Evolutionary conservation across 768 basidiomycete genomes (phyloP).

Genomic region (Collybiopsis luxurians): DNA sequence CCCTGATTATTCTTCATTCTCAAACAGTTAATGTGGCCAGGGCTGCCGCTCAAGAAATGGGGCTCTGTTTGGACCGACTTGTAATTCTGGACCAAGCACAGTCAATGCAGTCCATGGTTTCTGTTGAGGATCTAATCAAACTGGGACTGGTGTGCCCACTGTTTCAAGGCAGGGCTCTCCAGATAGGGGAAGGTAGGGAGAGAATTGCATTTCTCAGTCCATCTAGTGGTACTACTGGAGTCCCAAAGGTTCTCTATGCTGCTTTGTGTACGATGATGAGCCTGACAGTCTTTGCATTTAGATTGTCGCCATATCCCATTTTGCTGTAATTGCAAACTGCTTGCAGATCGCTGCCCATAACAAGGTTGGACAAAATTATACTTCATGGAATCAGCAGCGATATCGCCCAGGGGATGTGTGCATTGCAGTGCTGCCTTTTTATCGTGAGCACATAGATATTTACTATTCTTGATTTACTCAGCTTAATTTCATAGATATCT

Average conservation of each 20-base stretch:
- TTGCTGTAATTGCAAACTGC: conserved; percentile 59
- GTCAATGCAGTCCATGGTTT: neutral
- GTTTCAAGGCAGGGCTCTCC: neutral
- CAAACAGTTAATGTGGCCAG: conserved; percentile 38
- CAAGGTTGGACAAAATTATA: conserved; percentile 43
- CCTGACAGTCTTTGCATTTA: conserved; percentile 26
- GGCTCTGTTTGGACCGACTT: conserved; percentile 42
- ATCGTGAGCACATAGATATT: conserved; percentile 59
- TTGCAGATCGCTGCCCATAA: conserved; percentile 58
- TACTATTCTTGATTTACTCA: too few species aligned
- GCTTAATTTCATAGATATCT: conserved; percentile 47
- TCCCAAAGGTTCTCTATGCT: conserved; percentile 23
- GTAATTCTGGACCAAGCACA: conserved; percentile 28
- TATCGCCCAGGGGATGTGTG: conserved; percentile 61
- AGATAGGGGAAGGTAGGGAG: conserved; percentile 54
- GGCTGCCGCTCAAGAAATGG: conserved; percentile 11
- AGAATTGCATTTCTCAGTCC: conserved; percentile 67
- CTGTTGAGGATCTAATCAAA: neutral
- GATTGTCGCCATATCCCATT: conserved; percentile 72
- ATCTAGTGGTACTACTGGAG: conserved; percentile 75
- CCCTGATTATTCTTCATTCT: conserved; percentile 48
- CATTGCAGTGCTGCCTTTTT: conserved; percentile 61
- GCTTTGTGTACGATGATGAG: neutral
- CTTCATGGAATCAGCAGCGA: conserved; percentile 42
- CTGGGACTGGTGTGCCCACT: neutral